Base-by-base conservation (phyloP, 75 land plant genomes). In the Sequoia sempervirens region DNA sequence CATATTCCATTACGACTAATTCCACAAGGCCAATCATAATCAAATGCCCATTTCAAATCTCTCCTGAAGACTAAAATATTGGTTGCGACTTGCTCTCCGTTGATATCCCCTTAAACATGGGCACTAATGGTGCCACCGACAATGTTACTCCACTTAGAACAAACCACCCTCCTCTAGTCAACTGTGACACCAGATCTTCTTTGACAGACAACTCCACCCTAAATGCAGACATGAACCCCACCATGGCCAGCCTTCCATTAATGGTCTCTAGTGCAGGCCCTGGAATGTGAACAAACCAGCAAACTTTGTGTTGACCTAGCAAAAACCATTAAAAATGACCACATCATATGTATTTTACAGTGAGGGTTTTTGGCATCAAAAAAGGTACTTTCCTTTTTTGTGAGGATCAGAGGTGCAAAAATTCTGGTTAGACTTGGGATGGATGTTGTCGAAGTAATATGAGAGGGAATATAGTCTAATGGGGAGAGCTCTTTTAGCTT, bases 251-350 rank as follows among this genome's bases (percentile, higher is more conserved):
- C 80, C 97, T 84, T 7, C 97, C 97, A 81, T 95, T 95, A 88
- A 95, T 92, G 78, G 90, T 88, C 91, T 95, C 97, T 15, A 95
- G 97, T 8, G 88, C 97, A 6, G 95, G 95, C 14, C 95, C 95
- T 20, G 88, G 88, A 95, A 95, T 3, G 97, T 89, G 13, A 95
- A 85, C 47, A 92, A 64, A 81, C 93, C 95, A 1, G 4, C n/a
- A 80, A 93, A 89, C 69, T 81, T 89, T 40, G 95, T 93, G 87
- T 91, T 91, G n/a, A 89, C 89, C 88, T 89, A 87, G 10, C 0
- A 5, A 17, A 20, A 23, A 1, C 2, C 40, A 40, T 40, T 40
- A 40, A 40, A 40, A 40, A 40, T 40, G 40, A 1, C 4, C 2
- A 64, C 68, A 23, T 64, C 28, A 23, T 4, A 13, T 15, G 4